phyloP scores from a whole-genome alignment of 2,329 filamentous ascomycete species.

The Stylonectria norvegica region DNA sequence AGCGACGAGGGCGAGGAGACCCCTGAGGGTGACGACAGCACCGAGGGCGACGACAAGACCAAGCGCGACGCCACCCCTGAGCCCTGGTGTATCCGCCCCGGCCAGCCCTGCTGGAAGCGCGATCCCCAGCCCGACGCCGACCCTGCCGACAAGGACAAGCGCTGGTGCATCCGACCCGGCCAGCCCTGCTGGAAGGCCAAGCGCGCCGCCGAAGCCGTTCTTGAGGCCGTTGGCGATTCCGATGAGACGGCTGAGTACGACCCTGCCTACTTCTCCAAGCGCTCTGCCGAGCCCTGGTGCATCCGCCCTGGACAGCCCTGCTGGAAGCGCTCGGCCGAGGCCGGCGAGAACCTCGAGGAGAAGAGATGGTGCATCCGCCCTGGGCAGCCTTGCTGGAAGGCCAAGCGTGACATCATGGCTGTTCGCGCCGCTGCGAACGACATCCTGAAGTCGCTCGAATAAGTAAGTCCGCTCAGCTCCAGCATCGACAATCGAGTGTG shows the following conservation, averaged over 20 bases:
- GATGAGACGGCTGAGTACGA: slow-evolving; percentile 15
- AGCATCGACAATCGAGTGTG: too few species aligned
- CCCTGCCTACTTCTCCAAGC: slow-evolving; percentile 34
- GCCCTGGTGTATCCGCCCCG: slow-evolving; percentile 28
- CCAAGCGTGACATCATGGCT: slow-evolving; percentile 33
- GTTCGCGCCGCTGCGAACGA: slow-evolving; percentile 26
- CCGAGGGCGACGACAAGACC: slow-evolving; percentile 15
- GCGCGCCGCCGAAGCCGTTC: slow-evolving; percentile 36
- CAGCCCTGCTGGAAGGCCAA: slow-evolving; percentile 38
- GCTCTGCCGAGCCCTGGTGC: slow-evolving; percentile 28
- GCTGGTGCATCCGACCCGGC: slow-evolving; percentile 36
- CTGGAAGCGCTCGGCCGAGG: slow-evolving; percentile 31
- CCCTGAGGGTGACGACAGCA: slow-evolving; percentile 21
- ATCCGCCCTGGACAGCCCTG: slow-evolving; percentile 30
- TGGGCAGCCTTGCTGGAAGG: slow-evolving; percentile 38
- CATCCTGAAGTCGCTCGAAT: slow-evolving; percentile 25
- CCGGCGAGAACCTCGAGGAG: slow-evolving; percentile 17
- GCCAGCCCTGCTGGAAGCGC: slow-evolving; percentile 38
- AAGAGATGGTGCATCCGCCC: slow-evolving; percentile 28
- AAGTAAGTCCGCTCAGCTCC: slow-evolving; percentile 17
- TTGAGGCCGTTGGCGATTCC: slow-evolving; percentile 26
- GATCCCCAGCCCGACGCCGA: slow-evolving; percentile 29
- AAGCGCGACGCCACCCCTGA: slow-evolving; percentile 38
- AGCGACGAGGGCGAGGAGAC: slow-evolving; percentile 14
- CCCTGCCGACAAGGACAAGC: slow-evolving; percentile 24